These are phyloP conservation scores for Epithele typhae DNA, from an alignment of 768 basidiomycete species.

Conservation along the genomic window DNA sequence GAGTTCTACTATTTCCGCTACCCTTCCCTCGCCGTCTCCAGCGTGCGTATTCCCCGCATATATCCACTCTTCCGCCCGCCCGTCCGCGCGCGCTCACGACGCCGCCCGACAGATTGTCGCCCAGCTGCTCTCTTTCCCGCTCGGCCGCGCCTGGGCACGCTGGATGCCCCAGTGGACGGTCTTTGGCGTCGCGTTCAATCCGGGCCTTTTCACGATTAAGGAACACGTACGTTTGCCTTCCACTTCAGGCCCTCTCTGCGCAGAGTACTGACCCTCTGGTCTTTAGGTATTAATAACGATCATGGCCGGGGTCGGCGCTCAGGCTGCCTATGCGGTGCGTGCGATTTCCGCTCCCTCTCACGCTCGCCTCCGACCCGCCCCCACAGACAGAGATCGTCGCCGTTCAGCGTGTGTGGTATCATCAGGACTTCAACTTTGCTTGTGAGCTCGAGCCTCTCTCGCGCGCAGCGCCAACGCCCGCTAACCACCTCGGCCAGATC, in stretches of 20 bases:
- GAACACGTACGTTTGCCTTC: constrained; percentile 54
- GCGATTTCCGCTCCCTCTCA: background rate
- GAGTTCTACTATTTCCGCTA: constrained; percentile 50
- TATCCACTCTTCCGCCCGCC: no score
- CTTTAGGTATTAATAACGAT: constrained; percentile 59
- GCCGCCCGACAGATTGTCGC: constrained; percentile 46
- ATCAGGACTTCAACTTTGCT: constrained; percentile 56
- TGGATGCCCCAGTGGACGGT: constrained; percentile 48
- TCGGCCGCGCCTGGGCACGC: constrained; percentile 65
- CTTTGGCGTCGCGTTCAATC: constrained; percentile 62
- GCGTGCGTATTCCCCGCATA: constrained; percentile 25
- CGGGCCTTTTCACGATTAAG: constrained; percentile 75
- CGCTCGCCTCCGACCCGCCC: background rate
- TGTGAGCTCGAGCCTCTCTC: constrained; percentile 32
- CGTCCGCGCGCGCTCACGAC: constrained; percentile 4
- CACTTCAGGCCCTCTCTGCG: constrained; percentile 33
- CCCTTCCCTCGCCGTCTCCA: constrained; percentile 33
- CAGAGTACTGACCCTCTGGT: background rate
- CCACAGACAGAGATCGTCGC: constrained; percentile 62
- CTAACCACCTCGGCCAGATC: constrained; percentile 11
- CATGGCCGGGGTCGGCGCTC: constrained; percentile 60
- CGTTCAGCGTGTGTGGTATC: constrained; percentile 72
- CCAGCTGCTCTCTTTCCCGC: constrained; percentile 64
- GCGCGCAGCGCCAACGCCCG: background rate
- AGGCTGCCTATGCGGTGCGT: constrained; percentile 57